Percentiles rank a stretch among this genome's conserved stretches.
These are phyloP conservation scores for Russula olivacea DNA, from an alignment of 768 basidiomycete genomes.

Conservation along the genomic window DNA sequence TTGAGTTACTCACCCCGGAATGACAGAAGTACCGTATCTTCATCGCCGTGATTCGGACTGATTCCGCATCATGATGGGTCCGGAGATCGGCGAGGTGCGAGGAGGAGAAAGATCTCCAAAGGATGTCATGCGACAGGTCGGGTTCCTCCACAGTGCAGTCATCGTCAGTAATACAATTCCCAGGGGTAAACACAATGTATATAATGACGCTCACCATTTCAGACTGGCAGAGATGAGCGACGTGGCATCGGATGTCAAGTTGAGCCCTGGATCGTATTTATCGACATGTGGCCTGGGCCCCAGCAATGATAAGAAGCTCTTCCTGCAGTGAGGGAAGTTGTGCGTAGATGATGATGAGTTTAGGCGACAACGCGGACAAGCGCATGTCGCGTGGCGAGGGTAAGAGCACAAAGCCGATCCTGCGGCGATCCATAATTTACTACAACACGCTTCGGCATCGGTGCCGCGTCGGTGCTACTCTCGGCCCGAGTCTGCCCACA, in stretches of 20 bases:
- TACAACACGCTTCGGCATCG: no score
- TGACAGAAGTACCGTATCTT: no score
- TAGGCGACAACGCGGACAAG: not conserved
- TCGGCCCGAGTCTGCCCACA: no score
- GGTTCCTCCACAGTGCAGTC: slow-evolving; percentile 70
- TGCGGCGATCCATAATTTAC: no score
- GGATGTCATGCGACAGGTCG: slow-evolving; percentile 62
- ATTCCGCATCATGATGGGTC: no score
- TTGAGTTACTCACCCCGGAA: no score
- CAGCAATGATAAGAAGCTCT: slow-evolving; percentile 71
- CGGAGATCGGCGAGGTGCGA: no score
- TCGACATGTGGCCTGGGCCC: slow-evolving; percentile 44
- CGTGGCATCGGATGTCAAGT: no score
- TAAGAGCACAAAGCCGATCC: no score
- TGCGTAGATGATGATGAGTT: slow-evolving; percentile 68
- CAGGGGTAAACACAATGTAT: slow-evolving; percentile 80
- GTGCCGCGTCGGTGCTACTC: no score
- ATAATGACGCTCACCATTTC: slow-evolving; percentile 65
- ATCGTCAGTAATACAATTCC: slow-evolving; percentile 74
- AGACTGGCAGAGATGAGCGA: slow-evolving; percentile 40
- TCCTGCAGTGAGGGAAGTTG: no score
- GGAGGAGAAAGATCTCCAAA: slow-evolving; percentile 74
- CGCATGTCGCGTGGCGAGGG: not conserved
- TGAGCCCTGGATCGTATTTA: slow-evolving; percentile 11
- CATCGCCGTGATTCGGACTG: no score